Base-by-base conservation (phyloP, 305 asterid species). In the Stenogyne calaminthoides region DNA sequence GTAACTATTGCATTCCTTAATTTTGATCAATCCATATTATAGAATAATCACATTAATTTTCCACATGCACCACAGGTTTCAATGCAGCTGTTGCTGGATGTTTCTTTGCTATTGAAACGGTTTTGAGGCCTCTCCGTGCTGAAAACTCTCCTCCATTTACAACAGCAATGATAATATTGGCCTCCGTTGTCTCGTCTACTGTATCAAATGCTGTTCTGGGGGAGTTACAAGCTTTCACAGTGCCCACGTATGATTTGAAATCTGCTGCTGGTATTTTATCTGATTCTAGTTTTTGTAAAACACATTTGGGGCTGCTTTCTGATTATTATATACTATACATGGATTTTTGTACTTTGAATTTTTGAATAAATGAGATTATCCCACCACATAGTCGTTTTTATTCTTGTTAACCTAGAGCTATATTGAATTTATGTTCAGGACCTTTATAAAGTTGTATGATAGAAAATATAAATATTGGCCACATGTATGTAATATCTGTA, bases 141-240 rank as follows among this genome's bases (percentile, higher is more conserved):
- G 99, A 95, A 80, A 92, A 95, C 78, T 95, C 98, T 77, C 98
- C 99, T 80, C 99, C 99, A 69, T 95, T 95, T 87, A 95, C 99
- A 4, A 95, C 99, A 19, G 99, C 99, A n/a, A 92, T 95, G 98
- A 95, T 95, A 80, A 95, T 95, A 75, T 86, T 95, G 89, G 97
- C 98, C 67, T 95, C 99, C 64, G 99, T 95, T 64, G 86, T 95
- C 79, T 92, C 99, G 37, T 88, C 99, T 15, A 95, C 99, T 61
- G 99, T 92, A 74, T 95, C 99, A 77, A 95, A 88, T 85, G 99
- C 99, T 20, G 96, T 95, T 67, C 97, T 95, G 58, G 99, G 96
- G 71, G 99, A 89, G 83, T 89, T 89, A 76, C 99, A 95, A 88
- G 98, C 99, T 58, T 95, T 95, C 84, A 90, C 98, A 22, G 99